phyloP scores from a whole-genome alignment of 495 filamentous ascomycete genomes.

The Penicillium canariense region DNA sequence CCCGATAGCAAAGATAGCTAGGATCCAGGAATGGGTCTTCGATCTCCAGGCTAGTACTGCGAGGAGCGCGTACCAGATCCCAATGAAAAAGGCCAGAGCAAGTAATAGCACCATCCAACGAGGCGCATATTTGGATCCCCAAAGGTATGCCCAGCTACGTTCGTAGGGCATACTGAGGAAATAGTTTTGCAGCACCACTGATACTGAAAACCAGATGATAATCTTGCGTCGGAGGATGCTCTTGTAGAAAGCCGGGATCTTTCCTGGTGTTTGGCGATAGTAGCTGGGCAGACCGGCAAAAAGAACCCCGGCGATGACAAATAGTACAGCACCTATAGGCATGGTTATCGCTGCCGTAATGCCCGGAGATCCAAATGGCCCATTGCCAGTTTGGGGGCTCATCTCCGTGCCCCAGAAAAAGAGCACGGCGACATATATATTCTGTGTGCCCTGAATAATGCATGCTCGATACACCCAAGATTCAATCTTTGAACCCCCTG shows the following conservation, averaged over 20 bases:
- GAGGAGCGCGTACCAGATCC: constrained; percentile 43
- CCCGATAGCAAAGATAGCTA: constrained; percentile 50
- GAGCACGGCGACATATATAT: constrained; percentile 46
- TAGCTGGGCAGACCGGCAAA: constrained; percentile 46
- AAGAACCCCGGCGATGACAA: constrained; percentile 30
- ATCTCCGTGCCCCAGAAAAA: constrained; percentile 54
- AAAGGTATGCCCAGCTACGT: constrained; percentile 50
- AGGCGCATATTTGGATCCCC: constrained; percentile 40
- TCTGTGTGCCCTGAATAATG: constrained; percentile 48
- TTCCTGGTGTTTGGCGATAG: constrained; percentile 61
- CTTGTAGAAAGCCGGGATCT: constrained; percentile 57
- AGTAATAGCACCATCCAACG: constrained; percentile 44
- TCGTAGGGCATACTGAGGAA: constrained; percentile 50
- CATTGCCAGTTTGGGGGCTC: too few species aligned
- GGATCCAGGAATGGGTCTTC: constrained; percentile 47
- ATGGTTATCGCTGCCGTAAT: too few species aligned
- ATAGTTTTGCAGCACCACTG: constrained; percentile 49
- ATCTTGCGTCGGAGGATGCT: constrained; percentile 46
- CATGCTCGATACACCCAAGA: constrained; percentile 52
- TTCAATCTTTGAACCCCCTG: constrained; percentile 46
- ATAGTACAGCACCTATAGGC: too few species aligned
- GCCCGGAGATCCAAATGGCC: too few species aligned
- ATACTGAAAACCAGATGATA: constrained; percentile 46
- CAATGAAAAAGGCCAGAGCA: constrained; percentile 43
- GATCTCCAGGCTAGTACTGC: constrained; percentile 42